phyloP scores from a whole-genome alignment of 75 land plant genomes.

The Pinus tabuliformis region DNA sequence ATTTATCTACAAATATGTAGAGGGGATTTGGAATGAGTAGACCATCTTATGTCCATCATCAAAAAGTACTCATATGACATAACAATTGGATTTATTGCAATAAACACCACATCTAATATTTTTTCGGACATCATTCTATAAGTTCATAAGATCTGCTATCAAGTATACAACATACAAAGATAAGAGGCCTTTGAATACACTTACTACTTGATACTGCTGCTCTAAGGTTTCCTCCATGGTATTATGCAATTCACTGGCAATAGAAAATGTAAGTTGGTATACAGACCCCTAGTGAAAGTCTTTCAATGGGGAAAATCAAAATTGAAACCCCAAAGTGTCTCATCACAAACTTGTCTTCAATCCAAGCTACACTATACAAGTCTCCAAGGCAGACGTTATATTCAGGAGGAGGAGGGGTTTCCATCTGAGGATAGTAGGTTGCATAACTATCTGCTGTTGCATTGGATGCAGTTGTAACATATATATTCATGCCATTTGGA shows the following conservation, averaged over 20 bases:
- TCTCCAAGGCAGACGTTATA: constrained; percentile 87
- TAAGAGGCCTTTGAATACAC: background rate
- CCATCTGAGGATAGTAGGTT: constrained; percentile 93
- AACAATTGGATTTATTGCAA: background rate
- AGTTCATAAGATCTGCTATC: background rate
- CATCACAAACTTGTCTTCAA: constrained; percentile 80
- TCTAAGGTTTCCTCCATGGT: constrained; percentile 66
- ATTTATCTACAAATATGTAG: background rate
- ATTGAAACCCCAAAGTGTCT: constrained; percentile 3
- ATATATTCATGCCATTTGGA: constrained; percentile 68
- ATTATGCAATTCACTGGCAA: constrained; percentile 80
- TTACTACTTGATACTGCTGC: constrained; percentile 72
- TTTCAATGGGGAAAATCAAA: background rate
- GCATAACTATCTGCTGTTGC: constrained; percentile 91
- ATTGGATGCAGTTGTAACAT: constrained; percentile 91
- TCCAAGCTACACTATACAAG: constrained; percentile 91
- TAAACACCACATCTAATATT: background rate
- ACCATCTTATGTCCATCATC: background rate
- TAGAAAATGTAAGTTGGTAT: background rate
- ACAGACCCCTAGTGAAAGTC: background rate
- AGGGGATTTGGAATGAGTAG: background rate
- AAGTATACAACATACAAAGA: background rate
- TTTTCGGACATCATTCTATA: background rate
- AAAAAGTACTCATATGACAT: background rate
- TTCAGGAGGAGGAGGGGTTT: constrained; percentile 76